These are phyloP conservation scores for Candida manassasensis DNA, from an alignment of 805 yeast genomes.

Conservation along the genomic window DNA sequence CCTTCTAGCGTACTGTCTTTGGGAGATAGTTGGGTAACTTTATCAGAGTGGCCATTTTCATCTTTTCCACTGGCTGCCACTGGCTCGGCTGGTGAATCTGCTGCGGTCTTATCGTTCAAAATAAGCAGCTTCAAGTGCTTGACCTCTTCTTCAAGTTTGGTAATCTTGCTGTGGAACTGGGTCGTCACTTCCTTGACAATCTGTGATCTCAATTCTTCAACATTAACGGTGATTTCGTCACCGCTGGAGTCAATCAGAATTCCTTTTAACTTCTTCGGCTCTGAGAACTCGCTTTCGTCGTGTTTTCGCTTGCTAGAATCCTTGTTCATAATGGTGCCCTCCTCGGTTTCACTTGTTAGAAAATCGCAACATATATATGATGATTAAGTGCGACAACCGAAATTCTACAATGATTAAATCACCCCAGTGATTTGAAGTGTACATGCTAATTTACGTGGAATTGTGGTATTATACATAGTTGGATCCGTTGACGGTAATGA, in stretches of 20 bases:
- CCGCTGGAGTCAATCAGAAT: conserved; percentile 3
- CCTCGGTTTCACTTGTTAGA: neutral
- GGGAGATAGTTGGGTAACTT: neutral
- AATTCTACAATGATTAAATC: too few relatives aligned
- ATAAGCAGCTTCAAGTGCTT: conserved; percentile 12
- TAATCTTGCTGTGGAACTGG: conserved; percentile 14
- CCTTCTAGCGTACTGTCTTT: conserved; percentile 3
- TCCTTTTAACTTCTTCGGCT: conserved; percentile 10
- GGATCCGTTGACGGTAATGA: too few relatives aligned
- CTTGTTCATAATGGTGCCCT: conserved; percentile 10
- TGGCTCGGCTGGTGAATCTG: conserved; percentile 5
- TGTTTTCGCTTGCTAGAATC: conserved; percentile 17
- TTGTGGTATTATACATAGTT: too few relatives aligned
- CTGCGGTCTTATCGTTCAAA: conserved; percentile 3
- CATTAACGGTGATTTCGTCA: conserved; percentile 6
- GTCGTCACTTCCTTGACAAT: conserved; percentile 27
- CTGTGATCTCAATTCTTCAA: conserved; percentile 25
- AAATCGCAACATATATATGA: neutral
- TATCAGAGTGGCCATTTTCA: conserved; percentile 1
- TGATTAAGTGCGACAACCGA: neutral
- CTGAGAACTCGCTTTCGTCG: conserved; percentile 11
- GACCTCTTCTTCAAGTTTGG: conserved; percentile 18
- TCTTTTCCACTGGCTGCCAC: conserved; percentile 1
- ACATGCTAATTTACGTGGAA: too few relatives aligned
- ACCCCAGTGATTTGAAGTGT: too few relatives aligned